phyloP scores from a whole-genome alignment of 371 early-diverging fungal species.

The Mucor lusitanicus region DNA sequence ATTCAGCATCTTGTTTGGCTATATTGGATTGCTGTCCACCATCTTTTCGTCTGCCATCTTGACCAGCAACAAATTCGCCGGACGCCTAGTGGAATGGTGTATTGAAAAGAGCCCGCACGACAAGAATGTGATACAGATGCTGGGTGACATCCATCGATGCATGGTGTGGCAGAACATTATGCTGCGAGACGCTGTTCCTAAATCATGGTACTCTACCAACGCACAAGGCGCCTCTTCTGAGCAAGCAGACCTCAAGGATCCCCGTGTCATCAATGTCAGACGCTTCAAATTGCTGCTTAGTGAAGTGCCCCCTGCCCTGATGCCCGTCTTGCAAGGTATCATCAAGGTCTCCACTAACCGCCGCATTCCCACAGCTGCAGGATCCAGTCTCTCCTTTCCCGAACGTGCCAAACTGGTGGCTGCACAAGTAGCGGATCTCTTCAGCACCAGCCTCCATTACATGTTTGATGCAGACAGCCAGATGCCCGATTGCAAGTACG shows the following conservation, averaged over 20 bases:
- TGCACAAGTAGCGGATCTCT: constrained; percentile 41
- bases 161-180: constrained; percentile 73
- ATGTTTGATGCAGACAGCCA: constrained; percentile 24
- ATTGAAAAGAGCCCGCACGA: constrained; percentile 37
- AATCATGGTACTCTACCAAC: constrained; percentile 64
- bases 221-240: neutral
- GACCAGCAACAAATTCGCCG: constrained; percentile 11
- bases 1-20: constrained; percentile 22
- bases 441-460: constrained; percentile 55
- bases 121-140: constrained; percentile 45
- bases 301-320: constrained; percentile 68
- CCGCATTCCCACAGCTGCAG: constrained; percentile 44
- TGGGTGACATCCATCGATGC: constrained; percentile 62
- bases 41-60: constrained; percentile 19
- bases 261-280: constrained; percentile 66
- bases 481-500: constrained; percentile 41
- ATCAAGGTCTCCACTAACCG: constrained; percentile 65
- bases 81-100: constrained; percentile 13
- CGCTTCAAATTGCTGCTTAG: constrained; percentile 65
- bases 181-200: constrained; percentile 63
- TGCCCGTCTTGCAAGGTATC: constrained; percentile 72
- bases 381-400: constrained; percentile 22
- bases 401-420: constrained; percentile 56
- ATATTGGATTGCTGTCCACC: constrained; percentile 21
- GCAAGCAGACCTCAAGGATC: constrained; percentile 49